Conservation (phyloP, 169 alveolate genomes). For the Cryptosporidium baileyi region DNA sequence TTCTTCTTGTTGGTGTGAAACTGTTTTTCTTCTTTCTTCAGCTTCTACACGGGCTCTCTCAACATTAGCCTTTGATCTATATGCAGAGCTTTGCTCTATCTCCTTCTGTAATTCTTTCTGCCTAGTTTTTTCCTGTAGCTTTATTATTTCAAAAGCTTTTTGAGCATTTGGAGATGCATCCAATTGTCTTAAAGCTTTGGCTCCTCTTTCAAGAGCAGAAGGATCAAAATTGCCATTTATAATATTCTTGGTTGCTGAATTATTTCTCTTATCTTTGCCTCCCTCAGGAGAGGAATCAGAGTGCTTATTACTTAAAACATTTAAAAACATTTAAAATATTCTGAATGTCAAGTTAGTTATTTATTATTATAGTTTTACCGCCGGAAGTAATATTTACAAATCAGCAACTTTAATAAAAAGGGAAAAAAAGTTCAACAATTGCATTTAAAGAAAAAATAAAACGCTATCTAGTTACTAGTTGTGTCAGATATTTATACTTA, state of each 20-base stretch:
- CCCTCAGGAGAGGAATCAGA: not conserved
- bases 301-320: too few species aligned
- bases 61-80: slow-evolving; percentile 76
- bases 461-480: too few species aligned
- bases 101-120: slow-evolving; percentile 92
- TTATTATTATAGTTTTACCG: too few species aligned
- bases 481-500: too few species aligned
- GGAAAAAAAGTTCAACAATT: too few species aligned
- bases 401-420: too few species aligned
- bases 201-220: slow-evolving; percentile 98
- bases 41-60: slow-evolving; percentile 83
- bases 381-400: too few species aligned
- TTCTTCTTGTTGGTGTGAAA: slow-evolving; percentile 91
- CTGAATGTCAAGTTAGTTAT: too few species aligned
- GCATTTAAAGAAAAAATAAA: too few species aligned
- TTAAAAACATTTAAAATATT: too few species aligned
- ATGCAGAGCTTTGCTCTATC: slow-evolving; percentile 82
- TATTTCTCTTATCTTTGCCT: not conserved
- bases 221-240: slow-evolving; percentile 90
- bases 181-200: slow-evolving; percentile 95
- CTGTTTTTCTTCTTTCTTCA: slow-evolving; percentile 90
- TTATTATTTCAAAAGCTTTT: slow-evolving; percentile 93
- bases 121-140: slow-evolving; percentile 92
- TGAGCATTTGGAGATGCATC: slow-evolving; percentile 92
- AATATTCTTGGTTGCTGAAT: slow-evolving; percentile 2